Percentiles rank a stretch among this genome's conserved stretches.
Evolutionary conservation across 2,329 filamentous ascomycete genomes (phyloP).

Genomic region (Meredithiella fracta): DNA sequence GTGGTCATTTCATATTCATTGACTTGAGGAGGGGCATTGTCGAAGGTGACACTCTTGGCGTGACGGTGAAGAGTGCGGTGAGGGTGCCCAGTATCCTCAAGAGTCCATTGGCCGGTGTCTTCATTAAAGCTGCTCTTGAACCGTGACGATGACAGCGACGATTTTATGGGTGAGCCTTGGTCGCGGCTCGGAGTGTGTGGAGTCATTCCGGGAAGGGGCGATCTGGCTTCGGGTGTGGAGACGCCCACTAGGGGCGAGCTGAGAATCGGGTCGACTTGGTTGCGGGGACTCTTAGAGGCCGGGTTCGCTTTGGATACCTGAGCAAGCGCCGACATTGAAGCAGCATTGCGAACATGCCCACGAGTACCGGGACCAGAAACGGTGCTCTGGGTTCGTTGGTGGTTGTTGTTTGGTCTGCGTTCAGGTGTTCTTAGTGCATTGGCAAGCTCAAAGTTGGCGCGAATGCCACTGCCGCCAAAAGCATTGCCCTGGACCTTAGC

Average conservation of each 20-base stretch:
- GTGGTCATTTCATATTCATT: slow-evolving; percentile 98
- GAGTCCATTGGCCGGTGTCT: slow-evolving; percentile 51
- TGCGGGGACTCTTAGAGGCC: slow-evolving; percentile 1
- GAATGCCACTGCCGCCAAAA: slow-evolving; percentile 41
- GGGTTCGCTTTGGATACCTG: neutral
- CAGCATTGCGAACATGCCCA: slow-evolving; percentile 15
- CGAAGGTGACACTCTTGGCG: slow-evolving; percentile 94
- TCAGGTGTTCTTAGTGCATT: slow-evolving; percentile 20
- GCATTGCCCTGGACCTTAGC: slow-evolving; percentile 60
- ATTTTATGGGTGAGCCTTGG: slow-evolving; percentile 69
- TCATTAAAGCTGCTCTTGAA: slow-evolving; percentile 55
- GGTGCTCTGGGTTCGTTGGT: slow-evolving; percentile 34
- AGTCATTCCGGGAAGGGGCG: slow-evolving; percentile 17
- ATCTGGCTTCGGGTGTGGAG: slow-evolving; percentile 11
- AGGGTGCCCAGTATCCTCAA: slow-evolving; percentile 44
- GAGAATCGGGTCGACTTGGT: slow-evolving; percentile 6
- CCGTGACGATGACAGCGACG: slow-evolving; percentile 56
- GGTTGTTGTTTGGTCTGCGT: slow-evolving; percentile 24
- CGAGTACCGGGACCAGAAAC: slow-evolving; percentile 8
- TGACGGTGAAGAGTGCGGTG: slow-evolving; percentile 62
- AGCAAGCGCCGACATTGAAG: slow-evolving; percentile 17
- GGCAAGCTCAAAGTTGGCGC: slow-evolving; percentile 25
- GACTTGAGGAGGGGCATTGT: slow-evolving; percentile 78
- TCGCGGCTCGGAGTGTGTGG: slow-evolving; percentile 47
- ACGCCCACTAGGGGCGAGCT: slow-evolving; percentile 9